Base-by-base conservation (phyloP, 768 basidiomycete genomes). In the Leccinum imitatum region DNA sequence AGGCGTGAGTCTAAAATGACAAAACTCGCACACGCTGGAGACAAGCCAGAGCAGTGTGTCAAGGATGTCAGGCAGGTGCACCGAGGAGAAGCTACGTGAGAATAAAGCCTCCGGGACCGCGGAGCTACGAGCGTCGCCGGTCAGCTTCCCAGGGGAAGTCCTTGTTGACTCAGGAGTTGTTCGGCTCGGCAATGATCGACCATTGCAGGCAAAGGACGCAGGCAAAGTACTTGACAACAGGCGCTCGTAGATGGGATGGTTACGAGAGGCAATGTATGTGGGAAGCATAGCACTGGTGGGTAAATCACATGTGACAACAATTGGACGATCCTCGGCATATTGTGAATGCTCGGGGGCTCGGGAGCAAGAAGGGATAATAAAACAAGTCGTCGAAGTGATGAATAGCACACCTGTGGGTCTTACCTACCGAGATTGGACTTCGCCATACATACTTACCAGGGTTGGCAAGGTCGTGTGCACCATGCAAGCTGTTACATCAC, bases 261-360 rank as follows among this genome's bases (percentile, higher is more conserved):
- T 30, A 30, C 87, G 8, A 87, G 30, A 13, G 27, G 6, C 21
- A 37, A n/a, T 31, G 15, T 46, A 17, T 23, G 48, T 48, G 53
- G 33, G 41, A 44, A 25, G 50, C 13, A 37, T 44, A 27, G 23
- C 53, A 39, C 17, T 30, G 5, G 39, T 35, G 48, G 41, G 57
- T 41, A 58, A 47, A 30, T 44, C 17, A 27, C 27, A 2, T 35
- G 47, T 46, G 52, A 59, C 31, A n/a, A 14, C 17, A 25, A 3
- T 14, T 25, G 19, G 30, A 21, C 1, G 27, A 56, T 50, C 47
- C 11, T 30, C 9, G 14, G 19, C 3, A 23, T 25, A 21, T 19
- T 57, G 33, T 10, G 21, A 4, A 51, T 50, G 33, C 47, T 54
- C 9, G 10, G 15, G 31, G 35, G 17, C 14, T 50, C 44, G 30